Base-by-base conservation (phyloP, 2,329 filamentous ascomycete genomes). In the Pestalotiopsis sp. region DNA sequence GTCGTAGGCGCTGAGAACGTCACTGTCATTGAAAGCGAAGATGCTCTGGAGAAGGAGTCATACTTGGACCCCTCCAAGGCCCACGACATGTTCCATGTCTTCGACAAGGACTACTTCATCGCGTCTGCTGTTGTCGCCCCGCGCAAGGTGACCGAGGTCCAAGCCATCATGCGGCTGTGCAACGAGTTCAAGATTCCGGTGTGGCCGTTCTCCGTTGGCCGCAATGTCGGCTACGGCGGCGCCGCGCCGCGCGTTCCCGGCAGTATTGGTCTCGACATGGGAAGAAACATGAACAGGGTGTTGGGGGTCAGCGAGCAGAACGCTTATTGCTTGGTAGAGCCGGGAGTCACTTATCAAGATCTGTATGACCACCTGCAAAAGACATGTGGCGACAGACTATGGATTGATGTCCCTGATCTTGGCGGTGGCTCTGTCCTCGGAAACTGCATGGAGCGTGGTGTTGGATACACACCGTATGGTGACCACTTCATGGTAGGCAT, bases 261-360 rank as follows among this genome's bases (percentile, higher is more conserved):
- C 4, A 82, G 81, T n/a, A 78, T 88, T 0, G 82, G 83, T 3
- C 66, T 88, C 20, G 84, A 88, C 70, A 79, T 88, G 23, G 86
- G 86, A 3, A 81, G 77, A 57, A 79, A 84, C 52, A 87, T 89
- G 86, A 84, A 85, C 73, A 82, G 80, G 71, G 80, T 89, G 7
- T 73, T 89, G 9, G 80, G 86, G 57, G 82, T 89, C 17, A 83
- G 86, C 72, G 80, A 79, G 0, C 82, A 85, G n/a, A 82, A 82
- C 57, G 84, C 83, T 23, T 86, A 81, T 68, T 84, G 81, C 59
- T 75, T 89, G 1, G 80, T 89, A 3, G 86, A 89, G 74, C 87
- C 87, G 0, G 87, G 87, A 1, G 87, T 89, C 0, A 85, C 86
- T 0, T 88, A 84, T 72, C 82, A 83, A 66, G 81, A 81, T 39